phyloP scores from a whole-genome alignment of 2,329 filamentous ascomycete species.

The Penicillium vulpinum region DNA sequence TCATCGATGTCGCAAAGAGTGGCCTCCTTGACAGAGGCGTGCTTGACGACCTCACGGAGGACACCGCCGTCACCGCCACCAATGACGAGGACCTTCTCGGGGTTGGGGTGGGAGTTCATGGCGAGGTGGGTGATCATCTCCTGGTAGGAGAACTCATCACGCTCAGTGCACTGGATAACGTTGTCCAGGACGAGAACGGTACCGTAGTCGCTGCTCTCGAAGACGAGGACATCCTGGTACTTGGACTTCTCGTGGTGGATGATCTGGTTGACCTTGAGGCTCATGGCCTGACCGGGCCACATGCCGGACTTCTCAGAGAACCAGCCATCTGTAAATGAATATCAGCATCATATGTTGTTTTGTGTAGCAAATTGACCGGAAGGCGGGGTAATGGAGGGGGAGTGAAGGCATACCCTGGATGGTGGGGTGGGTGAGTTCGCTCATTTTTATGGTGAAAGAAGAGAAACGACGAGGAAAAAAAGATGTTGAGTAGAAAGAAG shows the following conservation, averaged over 20 bases:
- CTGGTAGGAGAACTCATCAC: constrained; percentile 99
- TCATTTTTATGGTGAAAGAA: constrained; percentile 54
- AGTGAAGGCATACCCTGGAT: constrained; percentile 64
- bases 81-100: constrained; percentile 97
- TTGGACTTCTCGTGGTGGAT: constrained; percentile 98
- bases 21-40: constrained; percentile 93
- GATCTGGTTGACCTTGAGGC: constrained; percentile 94
- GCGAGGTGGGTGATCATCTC: constrained; percentile 99
- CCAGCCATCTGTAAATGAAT: constrained; percentile 80
- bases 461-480: constrained; percentile 18
- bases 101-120: constrained; percentile 97
- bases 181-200: constrained; percentile 97
- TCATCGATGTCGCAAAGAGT: constrained; percentile 98
- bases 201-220: constrained; percentile 96
- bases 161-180: constrained; percentile 97
- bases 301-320: constrained; percentile 98
- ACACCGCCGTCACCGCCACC: constrained; percentile 97
- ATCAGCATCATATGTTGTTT: constrained; percentile 18
- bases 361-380: constrained; percentile 1
- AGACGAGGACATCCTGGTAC: constrained; percentile 99
- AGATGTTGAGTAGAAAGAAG: constrained; percentile 15
- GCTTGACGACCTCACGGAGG: constrained; percentile 97
- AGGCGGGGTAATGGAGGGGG: constrained; percentile 18
- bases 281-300: constrained; percentile 99
- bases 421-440: constrained; percentile 71